Evolutionary conservation across 495 filamentous ascomycete genomes (phyloP), one percentile per base, ranked within the genome.

Genomic region (Letharia columbiana): DNA sequence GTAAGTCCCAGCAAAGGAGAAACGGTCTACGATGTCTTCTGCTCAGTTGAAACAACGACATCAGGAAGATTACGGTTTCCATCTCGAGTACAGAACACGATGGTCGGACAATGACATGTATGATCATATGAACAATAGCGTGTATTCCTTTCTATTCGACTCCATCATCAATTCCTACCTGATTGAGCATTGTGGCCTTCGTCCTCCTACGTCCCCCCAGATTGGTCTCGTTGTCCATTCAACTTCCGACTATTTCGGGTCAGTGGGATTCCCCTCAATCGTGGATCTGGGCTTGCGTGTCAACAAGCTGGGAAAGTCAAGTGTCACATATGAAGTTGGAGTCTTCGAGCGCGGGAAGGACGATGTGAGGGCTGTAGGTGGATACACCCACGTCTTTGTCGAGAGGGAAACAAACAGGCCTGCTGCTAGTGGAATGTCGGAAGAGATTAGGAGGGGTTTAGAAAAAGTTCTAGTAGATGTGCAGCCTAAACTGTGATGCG

Each of bases 61-160:
- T 63, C 80, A 90, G 61, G 77, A 73, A 35, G 89, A 96, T 74
- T 98, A 97, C 75, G 77, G 80, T 50, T 96, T 88, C 75, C 81
- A 89, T 63, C 82, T 92, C 28, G 87, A 91, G 56, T 96, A 95
- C 76, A 81, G 92, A 64, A 96, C 92, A 65, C 79, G 93, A 86
- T 98, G 93, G 93, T 86, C 82, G 72, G 94, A 98, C 75, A 97
- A 97, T 72, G 93, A 97, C 78, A 94, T 96, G 89, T 98, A 96
- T 76, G 83, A 69, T 35, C 71, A 73, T 49, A 69, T 89, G 68
- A 95, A 94, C 75, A 94, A 95, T 72, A 86, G 85, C 59, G 80
- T 95, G 49, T 95, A 96, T 77, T 87, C 88, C 67, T 85, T 87
- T 70, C 82, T 94, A 50, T 85, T 86, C 77, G 93, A 98, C 78